These are phyloP conservation scores for Smithsoniella earleae DNA, from an alignment of 163 green algal genomes.

Conservation along the genomic window DNA sequence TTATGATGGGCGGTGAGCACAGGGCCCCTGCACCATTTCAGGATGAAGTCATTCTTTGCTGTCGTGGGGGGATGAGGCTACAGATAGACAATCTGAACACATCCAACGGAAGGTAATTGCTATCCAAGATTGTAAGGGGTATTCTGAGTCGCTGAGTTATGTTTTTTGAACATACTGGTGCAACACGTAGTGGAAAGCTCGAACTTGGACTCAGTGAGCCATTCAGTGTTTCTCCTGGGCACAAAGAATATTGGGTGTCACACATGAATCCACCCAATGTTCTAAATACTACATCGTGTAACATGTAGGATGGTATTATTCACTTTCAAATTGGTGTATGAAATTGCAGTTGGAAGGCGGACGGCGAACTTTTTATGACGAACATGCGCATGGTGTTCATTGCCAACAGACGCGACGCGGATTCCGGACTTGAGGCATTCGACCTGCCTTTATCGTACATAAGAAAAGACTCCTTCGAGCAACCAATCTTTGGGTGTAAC, in stretches of 20 bases:
- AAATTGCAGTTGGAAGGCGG: slow-evolving; percentile 50
- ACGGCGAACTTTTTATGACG: slow-evolving; percentile 57
- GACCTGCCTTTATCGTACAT: slow-evolving; percentile 81
- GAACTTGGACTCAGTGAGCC: too few species aligned
- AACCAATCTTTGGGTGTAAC: slow-evolving; percentile 91
- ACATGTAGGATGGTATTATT: too few species aligned
- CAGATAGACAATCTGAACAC: slow-evolving; percentile 55
- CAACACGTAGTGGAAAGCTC: too few species aligned
- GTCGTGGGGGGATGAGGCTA: slow-evolving; percentile 47
- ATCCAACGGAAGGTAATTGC: slow-evolving; percentile 49
- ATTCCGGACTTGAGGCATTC: slow-evolving; percentile 55
- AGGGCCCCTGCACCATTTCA: slow-evolving; percentile 54
- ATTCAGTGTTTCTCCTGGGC: too few species aligned
- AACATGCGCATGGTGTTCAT: slow-evolving; percentile 74
- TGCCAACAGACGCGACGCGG: slow-evolving; percentile 48
- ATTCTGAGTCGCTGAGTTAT: too few species aligned
- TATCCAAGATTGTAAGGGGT: too few species aligned
- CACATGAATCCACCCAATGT: too few species aligned
- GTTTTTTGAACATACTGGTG: too few species aligned
- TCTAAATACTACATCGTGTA: too few species aligned
- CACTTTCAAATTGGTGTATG: background rate
- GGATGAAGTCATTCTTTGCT: slow-evolving; percentile 54
- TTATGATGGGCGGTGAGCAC: slow-evolving; percentile 31
- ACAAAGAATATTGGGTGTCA: too few species aligned
- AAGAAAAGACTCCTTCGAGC: slow-evolving; percentile 69